These are phyloP conservation scores for Cryphonectria nitschkei DNA, from an alignment of 2,329 filamentous ascomycete genomes.

Conservation along the genomic window DNA sequence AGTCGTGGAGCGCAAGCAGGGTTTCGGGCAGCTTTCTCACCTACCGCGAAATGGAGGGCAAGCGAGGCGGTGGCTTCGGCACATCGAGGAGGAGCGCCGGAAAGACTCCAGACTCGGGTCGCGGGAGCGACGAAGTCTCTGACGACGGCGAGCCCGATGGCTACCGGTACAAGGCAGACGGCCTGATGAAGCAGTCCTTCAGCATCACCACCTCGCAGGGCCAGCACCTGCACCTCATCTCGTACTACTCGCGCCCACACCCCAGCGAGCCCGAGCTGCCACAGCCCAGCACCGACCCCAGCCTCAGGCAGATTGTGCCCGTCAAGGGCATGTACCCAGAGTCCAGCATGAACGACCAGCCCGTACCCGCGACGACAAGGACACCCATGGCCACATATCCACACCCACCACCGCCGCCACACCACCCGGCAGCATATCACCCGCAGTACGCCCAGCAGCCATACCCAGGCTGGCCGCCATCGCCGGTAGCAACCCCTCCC, in stretches of 20 bases:
- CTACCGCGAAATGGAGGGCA: slow-evolving; percentile 98
- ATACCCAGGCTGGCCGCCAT: slow-evolving; percentile 58
- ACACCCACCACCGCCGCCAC: slow-evolving; percentile 27
- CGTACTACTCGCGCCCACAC: slow-evolving; percentile 87
- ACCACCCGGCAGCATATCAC: slow-evolving; percentile 40
- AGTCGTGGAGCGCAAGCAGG: slow-evolving; percentile 97
- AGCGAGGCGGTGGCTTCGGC: slow-evolving; percentile 79
- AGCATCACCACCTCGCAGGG: slow-evolving; percentile 90
- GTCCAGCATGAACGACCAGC: slow-evolving; percentile 85
- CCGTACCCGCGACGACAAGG: slow-evolving; percentile 79
- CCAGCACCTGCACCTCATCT: slow-evolving; percentile 95
- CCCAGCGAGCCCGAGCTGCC: slow-evolving; percentile 72
- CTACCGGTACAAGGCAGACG: slow-evolving; percentile 93
- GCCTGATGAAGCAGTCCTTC: slow-evolving; percentile 99
- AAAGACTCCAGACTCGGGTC: slow-evolving; percentile 82
- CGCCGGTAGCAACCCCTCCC: slow-evolving; percentile 58
- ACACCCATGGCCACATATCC: slow-evolving; percentile 60
- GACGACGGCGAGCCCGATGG: slow-evolving; percentile 86
- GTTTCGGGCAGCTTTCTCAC: slow-evolving; percentile 97
- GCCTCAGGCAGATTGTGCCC: slow-evolving; percentile 80
- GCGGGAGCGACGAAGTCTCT: slow-evolving; percentile 82
- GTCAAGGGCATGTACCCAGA: slow-evolving; percentile 97
- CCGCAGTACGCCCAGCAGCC: slow-evolving; percentile 48
- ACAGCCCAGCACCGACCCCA: slow-evolving; percentile 80
- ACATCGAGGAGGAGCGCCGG: slow-evolving; percentile 60